Evolutionary conservation across 208 protist genomes (phyloP), one percentile per base, ranked within the genome.

Genomic region (Leptomonas seymouri): DNA sequence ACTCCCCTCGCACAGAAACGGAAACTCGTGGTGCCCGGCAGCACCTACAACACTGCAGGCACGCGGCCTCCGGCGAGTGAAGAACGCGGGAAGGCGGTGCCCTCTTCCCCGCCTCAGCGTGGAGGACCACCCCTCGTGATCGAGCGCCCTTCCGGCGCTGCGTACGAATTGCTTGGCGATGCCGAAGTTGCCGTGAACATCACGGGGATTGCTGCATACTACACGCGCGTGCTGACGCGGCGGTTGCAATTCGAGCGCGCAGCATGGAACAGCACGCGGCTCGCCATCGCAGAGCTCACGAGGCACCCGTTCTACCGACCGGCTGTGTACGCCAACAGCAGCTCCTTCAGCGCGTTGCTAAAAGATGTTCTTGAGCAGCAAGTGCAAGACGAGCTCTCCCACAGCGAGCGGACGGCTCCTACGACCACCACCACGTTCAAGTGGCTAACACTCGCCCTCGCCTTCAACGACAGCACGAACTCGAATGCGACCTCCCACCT

Each of bases 101-200:
- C 34, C 34, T 39, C 34, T 9, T 39, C 9, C 9, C 3, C 9
- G 7, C 9, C 34, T 12, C 7, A 12, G 34, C 34, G 34, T 39
- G 34, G 9, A 39, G 34, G 6, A 46, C n/a, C 27, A 0, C 53
- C 59, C 3, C 42, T 25, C 4, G 60, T 64, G 20, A 1, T 68
- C 51, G 18, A 39, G 54, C 60, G 55, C 25, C 34, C 74, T 27
- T 79, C 66, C 34, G 66, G 74, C 31, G 66, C 60, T 0, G n/a
- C 69, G 18, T 79, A 79, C 49, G 67, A 77, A 56, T 64, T 67
- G 16, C 31, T 77, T 23, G 71, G 71, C 44, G 36, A n/a, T 0
- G 51, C 71, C 21, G 39, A 27, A 4, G 65, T 67, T 30, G 20
- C 62, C 5, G 25, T 69, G 16, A 49, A 49, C 30, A 28, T 4